A percentile compares a stretch with the other conserved stretches of the same genome.
Evolutionary conservation across 2,329 filamentous ascomycete species (phyloP).

Genomic region (Xylaria digitata): DNA sequence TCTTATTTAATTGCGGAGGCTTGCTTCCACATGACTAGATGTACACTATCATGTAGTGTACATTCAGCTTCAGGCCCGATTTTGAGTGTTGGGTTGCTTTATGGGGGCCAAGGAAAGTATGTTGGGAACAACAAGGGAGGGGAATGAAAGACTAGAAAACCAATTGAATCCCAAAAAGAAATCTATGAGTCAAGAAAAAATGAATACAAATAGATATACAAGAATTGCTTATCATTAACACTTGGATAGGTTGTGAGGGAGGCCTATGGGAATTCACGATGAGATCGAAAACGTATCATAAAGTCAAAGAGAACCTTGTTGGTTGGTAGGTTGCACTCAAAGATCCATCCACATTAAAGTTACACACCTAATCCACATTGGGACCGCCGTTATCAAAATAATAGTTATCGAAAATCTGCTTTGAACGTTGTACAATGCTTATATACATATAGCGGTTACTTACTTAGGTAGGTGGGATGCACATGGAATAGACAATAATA

Average conservation of each 20-base stretch:
- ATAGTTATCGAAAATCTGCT: not conserved
- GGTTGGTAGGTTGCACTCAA: not conserved
- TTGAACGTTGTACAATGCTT: constrained; percentile 3
- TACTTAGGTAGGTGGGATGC: not conserved
- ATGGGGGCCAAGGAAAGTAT: not conserved
- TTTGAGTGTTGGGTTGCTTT: not conserved
- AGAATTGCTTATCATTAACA: not conserved
- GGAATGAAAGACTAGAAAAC: not conserved
- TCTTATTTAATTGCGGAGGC: not conserved
- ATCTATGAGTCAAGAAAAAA: not conserved
- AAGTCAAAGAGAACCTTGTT: too few relatives aligned
- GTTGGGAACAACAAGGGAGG: not conserved
- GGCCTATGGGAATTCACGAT: not conserved
- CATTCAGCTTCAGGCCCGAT: too few relatives aligned
- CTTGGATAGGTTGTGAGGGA: too few relatives aligned
- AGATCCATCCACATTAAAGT: not conserved
- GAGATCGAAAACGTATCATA: not conserved
- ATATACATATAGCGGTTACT: not conserved
- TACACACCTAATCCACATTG: too few relatives aligned
- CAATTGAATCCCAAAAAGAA: not conserved
- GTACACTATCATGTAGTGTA: not conserved
- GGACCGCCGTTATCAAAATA: too few relatives aligned
- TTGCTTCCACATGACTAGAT: not conserved
- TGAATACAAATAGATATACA: not conserved
- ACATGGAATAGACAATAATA: not conserved